These are phyloP conservation scores for Mucuna pruriens DNA, from an alignment of 306 rosid genomes.

Conservation along the genomic window DNA sequence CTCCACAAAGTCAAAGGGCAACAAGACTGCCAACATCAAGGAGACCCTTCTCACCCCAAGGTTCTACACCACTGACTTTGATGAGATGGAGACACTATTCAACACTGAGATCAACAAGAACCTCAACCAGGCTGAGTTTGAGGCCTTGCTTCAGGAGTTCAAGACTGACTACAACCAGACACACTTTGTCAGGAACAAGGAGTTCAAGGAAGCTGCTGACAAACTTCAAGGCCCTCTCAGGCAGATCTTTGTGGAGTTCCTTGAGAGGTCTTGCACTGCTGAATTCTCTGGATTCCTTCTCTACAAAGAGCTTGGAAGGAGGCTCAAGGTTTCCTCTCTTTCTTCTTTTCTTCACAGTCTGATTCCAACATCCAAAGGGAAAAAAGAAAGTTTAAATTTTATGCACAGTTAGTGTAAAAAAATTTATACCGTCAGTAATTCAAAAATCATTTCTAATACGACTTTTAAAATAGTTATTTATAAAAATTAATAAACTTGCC, in stretches of 20 bases:
- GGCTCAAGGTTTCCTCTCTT: constrained; percentile 71
- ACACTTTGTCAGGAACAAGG: constrained; percentile 95
- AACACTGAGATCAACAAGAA: constrained; percentile 94
- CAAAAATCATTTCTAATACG: no score
- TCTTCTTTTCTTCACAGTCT: not conserved
- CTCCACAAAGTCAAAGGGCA: constrained; percentile 49
- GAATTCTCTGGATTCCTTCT: constrained; percentile 99
- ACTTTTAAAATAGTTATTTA: no score
- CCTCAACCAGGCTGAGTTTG: constrained; percentile 80
- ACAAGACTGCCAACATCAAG: constrained; percentile 61
- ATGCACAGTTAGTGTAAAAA: no score
- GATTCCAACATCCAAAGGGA: not conserved
- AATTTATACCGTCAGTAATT: no score
- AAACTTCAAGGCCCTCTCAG: constrained; percentile 81
- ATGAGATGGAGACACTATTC: constrained; percentile 98
- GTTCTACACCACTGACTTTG: constrained; percentile 97
- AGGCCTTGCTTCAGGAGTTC: constrained; percentile 94
- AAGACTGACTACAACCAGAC: constrained; percentile 99
- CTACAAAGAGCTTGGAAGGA: constrained; percentile 96
- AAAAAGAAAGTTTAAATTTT: no score
- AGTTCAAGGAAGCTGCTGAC: constrained; percentile 98
- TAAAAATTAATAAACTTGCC: no score
- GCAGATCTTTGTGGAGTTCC: constrained; percentile 95
- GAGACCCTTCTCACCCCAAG: constrained; percentile 94
- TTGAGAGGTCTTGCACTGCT: constrained; percentile 98